phyloP scores from a whole-genome alignment of 495 filamentous ascomycete species.

The Glarea lozoyensis region DNA sequence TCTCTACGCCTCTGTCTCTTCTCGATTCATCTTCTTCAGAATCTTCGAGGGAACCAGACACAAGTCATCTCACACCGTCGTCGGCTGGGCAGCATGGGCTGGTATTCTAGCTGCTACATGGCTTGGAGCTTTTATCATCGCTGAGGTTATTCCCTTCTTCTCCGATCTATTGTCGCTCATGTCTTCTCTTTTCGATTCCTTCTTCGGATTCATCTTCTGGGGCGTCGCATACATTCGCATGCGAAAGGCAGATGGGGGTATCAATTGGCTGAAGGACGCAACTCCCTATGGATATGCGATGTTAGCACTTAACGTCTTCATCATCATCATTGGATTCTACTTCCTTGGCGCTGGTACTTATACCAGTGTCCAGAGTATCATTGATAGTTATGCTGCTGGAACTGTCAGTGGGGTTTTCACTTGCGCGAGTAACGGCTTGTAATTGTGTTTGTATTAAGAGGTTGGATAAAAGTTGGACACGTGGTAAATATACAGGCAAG shows the following conservation, averaged over 20 bases:
- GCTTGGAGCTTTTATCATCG: slow-evolving; percentile 55
- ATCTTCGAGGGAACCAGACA: slow-evolving; percentile 70
- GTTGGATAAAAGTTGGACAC: not conserved
- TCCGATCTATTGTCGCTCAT: slow-evolving; percentile 73
- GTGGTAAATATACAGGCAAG: no score
- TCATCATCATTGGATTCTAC: slow-evolving; percentile 64
- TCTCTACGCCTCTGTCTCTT: slow-evolving; percentile 78
- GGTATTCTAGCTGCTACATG: slow-evolving; percentile 66
- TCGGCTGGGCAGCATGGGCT: slow-evolving; percentile 72
- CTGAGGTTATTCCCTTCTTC: slow-evolving; percentile 88
- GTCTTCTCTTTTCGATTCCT: slow-evolving; percentile 85
- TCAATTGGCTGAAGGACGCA: slow-evolving; percentile 46
- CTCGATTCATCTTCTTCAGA: slow-evolving; percentile 81
- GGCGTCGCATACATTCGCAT: slow-evolving; percentile 80
- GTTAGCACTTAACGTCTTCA: slow-evolving; percentile 52
- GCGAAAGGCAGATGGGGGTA: slow-evolving; percentile 59
- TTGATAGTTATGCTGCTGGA: slow-evolving; percentile 47
- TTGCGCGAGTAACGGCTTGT: slow-evolving; percentile 53
- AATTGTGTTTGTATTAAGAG: slow-evolving; percentile 6
- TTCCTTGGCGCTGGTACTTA: slow-evolving; percentile 76
- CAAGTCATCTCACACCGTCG: slow-evolving; percentile 66
- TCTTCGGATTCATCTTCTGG: slow-evolving; percentile 95
- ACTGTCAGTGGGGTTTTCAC: slow-evolving; percentile 51
- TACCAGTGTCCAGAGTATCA: slow-evolving; percentile 60
- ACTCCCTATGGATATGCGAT: slow-evolving; percentile 54